phyloP scores from a whole-genome alignment of 352 stramenopile genomes.

The Pythium chondricola region DNA sequence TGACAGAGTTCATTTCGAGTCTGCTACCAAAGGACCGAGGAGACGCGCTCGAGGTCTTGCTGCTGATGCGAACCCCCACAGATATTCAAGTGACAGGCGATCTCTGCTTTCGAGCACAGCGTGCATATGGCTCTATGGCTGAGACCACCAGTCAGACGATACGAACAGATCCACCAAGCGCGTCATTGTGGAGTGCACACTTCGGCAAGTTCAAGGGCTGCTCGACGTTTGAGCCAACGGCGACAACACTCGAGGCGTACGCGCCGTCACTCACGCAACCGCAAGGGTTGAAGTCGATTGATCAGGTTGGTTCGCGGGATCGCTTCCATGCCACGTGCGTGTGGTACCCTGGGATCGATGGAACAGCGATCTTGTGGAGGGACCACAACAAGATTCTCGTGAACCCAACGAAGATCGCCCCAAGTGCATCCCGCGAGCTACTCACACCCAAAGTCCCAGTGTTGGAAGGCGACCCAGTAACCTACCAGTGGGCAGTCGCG shows the following conservation, averaged over 20 bases:
- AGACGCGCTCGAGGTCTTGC: constrained; percentile 30
- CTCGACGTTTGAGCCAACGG: too few relatives aligned
- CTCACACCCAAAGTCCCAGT: too few relatives aligned
- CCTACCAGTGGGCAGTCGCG: too few relatives aligned
- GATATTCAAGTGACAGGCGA: constrained; percentile 30
- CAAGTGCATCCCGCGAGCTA: too few relatives aligned
- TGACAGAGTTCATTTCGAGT: constrained; percentile 25
- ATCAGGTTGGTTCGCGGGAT: constrained; percentile 12
- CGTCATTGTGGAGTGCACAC: not conserved
- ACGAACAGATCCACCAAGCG: not conserved
- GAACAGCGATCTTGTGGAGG: constrained; percentile 25
- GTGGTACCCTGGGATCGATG: constrained; percentile 27
- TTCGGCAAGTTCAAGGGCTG: constrained; percentile 1
- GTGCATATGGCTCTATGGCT: constrained; percentile 18
- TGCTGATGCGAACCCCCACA: constrained; percentile 32
- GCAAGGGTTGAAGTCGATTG: constrained; percentile 16
- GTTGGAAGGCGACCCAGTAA: too few relatives aligned
- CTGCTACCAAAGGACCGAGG: constrained; percentile 21
- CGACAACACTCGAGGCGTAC: not conserved
- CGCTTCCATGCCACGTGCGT: constrained; percentile 24
- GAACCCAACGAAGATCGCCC: too few relatives aligned
- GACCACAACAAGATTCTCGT: constrained; percentile 11
- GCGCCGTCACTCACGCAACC: constrained; percentile 15
- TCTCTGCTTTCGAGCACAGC: constrained; percentile 32
- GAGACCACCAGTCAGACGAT: not conserved